Percentiles rank a stretch among this genome's conserved stretches.
phyloP scores from a whole-genome alignment of 2,329 filamentous ascomycete genomes.

The Metarhizium humberi region DNA sequence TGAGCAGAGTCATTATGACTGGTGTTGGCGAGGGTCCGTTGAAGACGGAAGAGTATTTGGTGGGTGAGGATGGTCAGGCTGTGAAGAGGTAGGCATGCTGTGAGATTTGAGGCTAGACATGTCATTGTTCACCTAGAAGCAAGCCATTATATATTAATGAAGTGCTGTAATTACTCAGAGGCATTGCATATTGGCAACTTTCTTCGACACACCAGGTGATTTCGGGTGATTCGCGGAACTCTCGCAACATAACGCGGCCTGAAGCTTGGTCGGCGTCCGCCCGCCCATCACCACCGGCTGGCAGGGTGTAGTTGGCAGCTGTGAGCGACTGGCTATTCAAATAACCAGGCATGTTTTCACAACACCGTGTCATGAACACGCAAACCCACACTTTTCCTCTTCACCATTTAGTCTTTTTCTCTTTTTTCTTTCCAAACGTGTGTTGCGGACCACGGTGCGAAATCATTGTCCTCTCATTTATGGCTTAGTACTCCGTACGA shows the following conservation, averaged over 20 bases:
- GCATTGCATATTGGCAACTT: too few relatives aligned
- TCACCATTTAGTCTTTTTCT: not conserved
- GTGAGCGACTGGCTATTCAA: not conserved
- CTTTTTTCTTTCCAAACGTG: not conserved
- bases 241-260: too few relatives aligned
- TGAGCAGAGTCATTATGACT: constrained; percentile 85
- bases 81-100: constrained; percentile 19
- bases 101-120: not conserved
- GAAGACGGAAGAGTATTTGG: constrained; percentile 68
- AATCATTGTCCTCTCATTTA: not conserved
- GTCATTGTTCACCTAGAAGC: not conserved
- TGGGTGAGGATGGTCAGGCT: constrained; percentile 55
- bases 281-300: not conserved
- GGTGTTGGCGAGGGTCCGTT: constrained; percentile 83
- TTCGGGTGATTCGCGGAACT: too few relatives aligned
- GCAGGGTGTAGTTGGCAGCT: not conserved
- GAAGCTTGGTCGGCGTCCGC: too few relatives aligned
- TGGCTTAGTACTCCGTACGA: not conserved
- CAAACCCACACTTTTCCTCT: not conserved
- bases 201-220: too few relatives aligned
- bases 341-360: not conserved
- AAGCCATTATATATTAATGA: not conserved
- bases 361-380: not conserved
- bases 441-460: not conserved
- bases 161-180: not conserved